Evolutionary conservation across 345 rosid species (phyloP).

Genomic region (Arabis alpina): DNA sequence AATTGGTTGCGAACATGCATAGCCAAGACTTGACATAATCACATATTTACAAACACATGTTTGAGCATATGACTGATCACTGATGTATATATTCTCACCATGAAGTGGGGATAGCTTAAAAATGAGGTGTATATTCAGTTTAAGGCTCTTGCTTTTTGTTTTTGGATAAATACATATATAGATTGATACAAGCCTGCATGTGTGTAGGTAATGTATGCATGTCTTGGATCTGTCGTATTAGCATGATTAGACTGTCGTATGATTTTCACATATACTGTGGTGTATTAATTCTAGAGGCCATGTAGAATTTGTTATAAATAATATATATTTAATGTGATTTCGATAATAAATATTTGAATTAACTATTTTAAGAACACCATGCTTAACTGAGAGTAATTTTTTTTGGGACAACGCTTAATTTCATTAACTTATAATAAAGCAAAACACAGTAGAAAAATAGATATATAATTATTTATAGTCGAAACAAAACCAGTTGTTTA

Average conservation of each 20-base stretch:
- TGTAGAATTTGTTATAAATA: background rate
- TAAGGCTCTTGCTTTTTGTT: slow-evolving; percentile 25
- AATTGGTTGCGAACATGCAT: slow-evolving; percentile 23
- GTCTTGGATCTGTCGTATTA: slow-evolving; percentile 35
- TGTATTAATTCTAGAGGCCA: slow-evolving; percentile 18
- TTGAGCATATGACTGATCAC: slow-evolving; percentile 9
- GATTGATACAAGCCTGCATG: slow-evolving; percentile 18
- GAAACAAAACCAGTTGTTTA: no score
- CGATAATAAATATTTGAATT: no score
- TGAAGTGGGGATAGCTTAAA: slow-evolving; percentile 16
- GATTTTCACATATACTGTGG: slow-evolving; percentile 20
- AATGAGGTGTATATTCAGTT: slow-evolving; percentile 35
- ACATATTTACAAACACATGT: slow-evolving; percentile 4
- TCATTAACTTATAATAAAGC: no score
- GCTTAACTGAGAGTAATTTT: background rate
- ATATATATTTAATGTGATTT: no score
- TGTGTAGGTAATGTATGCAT: slow-evolving; percentile 24
- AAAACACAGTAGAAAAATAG: no score
- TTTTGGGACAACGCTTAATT: no score
- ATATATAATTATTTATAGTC: no score
- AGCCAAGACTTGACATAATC: slow-evolving; percentile 32
- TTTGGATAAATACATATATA: background rate
- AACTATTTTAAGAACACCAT: background rate
- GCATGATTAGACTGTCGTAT: slow-evolving; percentile 16
- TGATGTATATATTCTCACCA: slow-evolving; percentile 13